phyloP scores from a whole-genome alignment of 2,329 filamentous ascomycete species.

The Emergomyces orientalis region DNA sequence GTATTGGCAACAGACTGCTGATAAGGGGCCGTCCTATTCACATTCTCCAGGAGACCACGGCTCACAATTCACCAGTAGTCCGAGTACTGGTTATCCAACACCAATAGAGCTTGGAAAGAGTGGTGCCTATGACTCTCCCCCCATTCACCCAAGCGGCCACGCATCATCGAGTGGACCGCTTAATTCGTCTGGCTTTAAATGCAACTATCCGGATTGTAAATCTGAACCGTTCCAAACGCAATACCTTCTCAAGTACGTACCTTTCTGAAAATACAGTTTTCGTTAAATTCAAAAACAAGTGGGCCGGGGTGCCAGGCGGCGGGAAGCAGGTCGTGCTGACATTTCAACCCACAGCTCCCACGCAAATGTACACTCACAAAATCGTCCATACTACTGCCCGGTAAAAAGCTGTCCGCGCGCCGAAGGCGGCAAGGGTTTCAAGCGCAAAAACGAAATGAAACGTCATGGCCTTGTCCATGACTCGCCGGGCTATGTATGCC shows the following conservation, averaged over 20 bases:
- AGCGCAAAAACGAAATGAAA: conserved; percentile 62
- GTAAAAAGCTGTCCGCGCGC: conserved; percentile 48
- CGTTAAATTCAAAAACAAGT: neutral
- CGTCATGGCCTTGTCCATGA: conserved; percentile 82
- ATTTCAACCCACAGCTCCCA: conserved; percentile 32
- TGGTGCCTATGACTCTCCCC: conserved; percentile 8
- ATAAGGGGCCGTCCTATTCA: conserved; percentile 22
- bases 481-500: conserved; percentile 90
- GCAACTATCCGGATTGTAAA: conserved; percentile 47
- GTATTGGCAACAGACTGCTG: conserved; percentile 24
- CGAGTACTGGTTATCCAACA: conserved; percentile 32
- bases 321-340: conserved; percentile 9
- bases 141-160: neutral
- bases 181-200: conserved; percentile 39
- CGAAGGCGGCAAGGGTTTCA: conserved; percentile 58
- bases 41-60: conserved; percentile 20
- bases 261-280: neutral
- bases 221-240: conserved; percentile 55
- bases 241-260: conserved; percentile 52
- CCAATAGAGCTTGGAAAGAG: conserved; percentile 26
- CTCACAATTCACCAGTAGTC: conserved; percentile 27
- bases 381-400: conserved; percentile 55
- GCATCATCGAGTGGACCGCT: conserved; percentile 19
- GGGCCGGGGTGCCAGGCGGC: neutral
- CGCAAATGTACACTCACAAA: conserved; percentile 54